A percentile compares a stretch with the other conserved stretches of the same genome.
These are phyloP conservation scores for Scedosporium apiospermum DNA, from an alignment of 2,329 filamentous ascomycete genomes.

Conservation along the genomic window DNA sequence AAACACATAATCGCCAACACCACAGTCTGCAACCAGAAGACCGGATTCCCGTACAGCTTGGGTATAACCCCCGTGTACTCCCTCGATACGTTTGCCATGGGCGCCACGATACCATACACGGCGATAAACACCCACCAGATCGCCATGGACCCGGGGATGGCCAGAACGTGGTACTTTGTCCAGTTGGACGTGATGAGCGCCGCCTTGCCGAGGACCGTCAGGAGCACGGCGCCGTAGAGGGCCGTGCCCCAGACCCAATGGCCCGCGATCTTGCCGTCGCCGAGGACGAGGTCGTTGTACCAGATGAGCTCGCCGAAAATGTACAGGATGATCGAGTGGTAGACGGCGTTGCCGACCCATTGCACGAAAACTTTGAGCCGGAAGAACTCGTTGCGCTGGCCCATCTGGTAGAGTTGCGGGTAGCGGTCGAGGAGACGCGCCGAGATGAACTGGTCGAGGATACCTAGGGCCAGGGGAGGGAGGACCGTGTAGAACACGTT, in stretches of 20 bases:
- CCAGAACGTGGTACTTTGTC: slow-evolving; percentile 96
- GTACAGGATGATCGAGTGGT: slow-evolving; percentile 92
- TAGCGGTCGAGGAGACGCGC: slow-evolving; percentile 89
- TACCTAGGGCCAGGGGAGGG: slow-evolving; percentile 87
- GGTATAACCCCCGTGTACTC: slow-evolving; percentile 84
- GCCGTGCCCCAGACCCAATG: slow-evolving; percentile 98
- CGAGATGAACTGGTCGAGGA: slow-evolving; percentile 96
- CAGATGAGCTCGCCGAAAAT: slow-evolving; percentile 74
- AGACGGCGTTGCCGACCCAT: slow-evolving; percentile 91
- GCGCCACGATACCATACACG: slow-evolving; percentile 77
- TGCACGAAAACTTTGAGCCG: slow-evolving; percentile 82
- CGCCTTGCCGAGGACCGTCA: slow-evolving; percentile 90
- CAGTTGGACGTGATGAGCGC: slow-evolving; percentile 93
- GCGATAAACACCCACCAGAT: slow-evolving; percentile 90
- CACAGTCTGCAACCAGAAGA: slow-evolving; percentile 88
- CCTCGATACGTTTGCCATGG: slow-evolving; percentile 67
- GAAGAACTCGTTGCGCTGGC: slow-evolving; percentile 91
- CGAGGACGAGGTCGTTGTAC: slow-evolving; percentile 66
- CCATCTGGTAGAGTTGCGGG: slow-evolving; percentile 88
- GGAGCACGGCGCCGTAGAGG: slow-evolving; percentile 88
- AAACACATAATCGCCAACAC: slow-evolving; percentile 75
- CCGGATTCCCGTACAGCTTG: slow-evolving; percentile 65
- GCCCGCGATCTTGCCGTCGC: slow-evolving; percentile 72
- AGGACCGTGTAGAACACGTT: slow-evolving; percentile 97
- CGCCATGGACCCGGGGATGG: slow-evolving; percentile 85